A percentile compares a stretch with the other conserved stretches of the same genome.
Evolutionary conservation across 768 basidiomycete species (phyloP).

Genomic region (Lentinula detonsa): DNA sequence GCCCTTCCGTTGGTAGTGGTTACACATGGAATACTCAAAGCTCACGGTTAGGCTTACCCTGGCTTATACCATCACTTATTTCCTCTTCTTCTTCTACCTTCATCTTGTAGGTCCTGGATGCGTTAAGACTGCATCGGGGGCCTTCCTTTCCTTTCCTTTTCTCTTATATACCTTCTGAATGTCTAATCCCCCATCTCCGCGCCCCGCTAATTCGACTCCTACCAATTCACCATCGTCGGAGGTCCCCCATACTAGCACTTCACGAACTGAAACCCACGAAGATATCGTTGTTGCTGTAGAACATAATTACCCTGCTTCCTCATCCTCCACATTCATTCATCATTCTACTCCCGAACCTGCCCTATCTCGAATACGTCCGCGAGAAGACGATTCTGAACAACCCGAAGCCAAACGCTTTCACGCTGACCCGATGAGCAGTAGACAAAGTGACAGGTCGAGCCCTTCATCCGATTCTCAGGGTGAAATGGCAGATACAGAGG

Average conservation of each 20-base stretch:
- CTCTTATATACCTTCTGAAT: slow-evolving; percentile 31
- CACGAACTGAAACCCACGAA: slow-evolving; percentile 37
- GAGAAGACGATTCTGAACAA: slow-evolving; percentile 20
- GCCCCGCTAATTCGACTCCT: slow-evolving; percentile 32
- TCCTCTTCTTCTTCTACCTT: slow-evolving; percentile 20
- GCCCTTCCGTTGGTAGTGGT: slow-evolving; percentile 6
- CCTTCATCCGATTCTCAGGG: slow-evolving; percentile 48
- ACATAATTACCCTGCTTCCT: slow-evolving; percentile 8
- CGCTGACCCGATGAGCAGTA: slow-evolving; percentile 21
- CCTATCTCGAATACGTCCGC: slow-evolving; percentile 15
- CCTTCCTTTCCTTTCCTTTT: slow-evolving; percentile 25
- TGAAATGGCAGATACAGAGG: slow-evolving; percentile 56
- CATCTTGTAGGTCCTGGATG: slow-evolving; percentile 31
- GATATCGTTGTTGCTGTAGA: slow-evolving; percentile 17
- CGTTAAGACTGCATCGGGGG: slow-evolving; percentile 35
- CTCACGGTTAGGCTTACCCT: slow-evolving; percentile 11
- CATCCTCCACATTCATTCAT: slow-evolving; percentile 14
- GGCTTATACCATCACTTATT: slow-evolving; percentile 9
- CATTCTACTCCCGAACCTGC: slow-evolving; percentile 17
- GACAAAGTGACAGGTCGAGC: slow-evolving; percentile 25
- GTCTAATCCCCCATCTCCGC: slow-evolving; percentile 43
- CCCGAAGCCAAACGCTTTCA: slow-evolving; percentile 41
- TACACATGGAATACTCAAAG: slow-evolving; percentile 14
- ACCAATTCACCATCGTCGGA: slow-evolving; percentile 29
- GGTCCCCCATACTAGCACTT: slow-evolving; percentile 26